phyloP scores from a whole-genome alignment of 1,139 yeast genomes.

The Pneumocystis carinii region DNA sequence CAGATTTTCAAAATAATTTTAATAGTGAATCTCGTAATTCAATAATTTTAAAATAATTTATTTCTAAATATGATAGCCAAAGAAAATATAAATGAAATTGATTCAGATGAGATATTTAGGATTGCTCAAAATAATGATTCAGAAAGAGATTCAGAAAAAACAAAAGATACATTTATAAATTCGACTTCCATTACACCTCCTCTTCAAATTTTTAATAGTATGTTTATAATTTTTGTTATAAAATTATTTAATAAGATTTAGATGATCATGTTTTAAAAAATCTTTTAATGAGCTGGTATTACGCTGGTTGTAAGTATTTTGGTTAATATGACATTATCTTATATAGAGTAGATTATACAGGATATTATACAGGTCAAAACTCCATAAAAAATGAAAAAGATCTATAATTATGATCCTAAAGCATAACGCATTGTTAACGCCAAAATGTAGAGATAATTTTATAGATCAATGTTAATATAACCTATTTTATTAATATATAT shows the following conservation, averaged over 20 bases:
- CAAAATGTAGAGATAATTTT: neutral
- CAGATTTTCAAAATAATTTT: neutral
- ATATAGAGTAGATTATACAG: neutral
- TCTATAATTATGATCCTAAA: neutral
- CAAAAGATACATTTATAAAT: neutral
- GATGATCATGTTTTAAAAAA: neutral
- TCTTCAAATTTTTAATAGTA: neutral
- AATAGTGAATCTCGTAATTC: neutral
- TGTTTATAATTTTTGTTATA: neutral
- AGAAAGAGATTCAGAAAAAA: neutral
- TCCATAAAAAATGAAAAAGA: neutral
- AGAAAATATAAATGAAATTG: neutral
- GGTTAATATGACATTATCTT: neutral
- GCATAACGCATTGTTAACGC: neutral
- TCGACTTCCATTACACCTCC: neutral
- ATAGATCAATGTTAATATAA: neutral
- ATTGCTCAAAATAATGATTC: neutral
- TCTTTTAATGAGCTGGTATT: neutral
- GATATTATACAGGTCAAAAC: neutral
- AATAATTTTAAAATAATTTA: neutral
- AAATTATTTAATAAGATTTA: neutral
- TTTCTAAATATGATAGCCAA: neutral
- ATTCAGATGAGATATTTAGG: neutral
- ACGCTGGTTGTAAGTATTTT: neutral
- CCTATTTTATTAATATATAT: neutral